phyloP scores from a whole-genome alignment of 768 basidiomycete genomes.

The Boletus edulis region DNA sequence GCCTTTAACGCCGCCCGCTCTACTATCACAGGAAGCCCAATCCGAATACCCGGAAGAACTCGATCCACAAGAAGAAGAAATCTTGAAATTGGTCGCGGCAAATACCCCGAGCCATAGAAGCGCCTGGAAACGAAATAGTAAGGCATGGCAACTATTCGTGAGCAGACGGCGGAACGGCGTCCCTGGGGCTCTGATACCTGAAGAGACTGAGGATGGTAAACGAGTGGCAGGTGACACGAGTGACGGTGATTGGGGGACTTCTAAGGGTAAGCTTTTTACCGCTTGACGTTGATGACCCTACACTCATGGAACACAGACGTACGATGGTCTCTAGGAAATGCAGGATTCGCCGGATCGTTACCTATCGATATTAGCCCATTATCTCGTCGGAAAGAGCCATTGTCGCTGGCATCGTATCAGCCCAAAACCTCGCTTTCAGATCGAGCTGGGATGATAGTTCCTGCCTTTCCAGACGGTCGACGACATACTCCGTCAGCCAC shows the following conservation, averaged over 20 bases:
- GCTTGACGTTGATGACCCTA: not conserved
- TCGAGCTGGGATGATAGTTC: constrained; percentile 33
- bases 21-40: not conserved
- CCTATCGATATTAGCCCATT: constrained; percentile 56
- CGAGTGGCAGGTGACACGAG: constrained; percentile 15
- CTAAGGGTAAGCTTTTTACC: constrained; percentile 21
- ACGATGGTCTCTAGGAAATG: constrained; percentile 28
- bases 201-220: constrained; percentile 34
- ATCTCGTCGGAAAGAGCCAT: constrained; percentile 33
- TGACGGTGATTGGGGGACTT: constrained; percentile 25
- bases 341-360: constrained; percentile 51
- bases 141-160: constrained; percentile 63
- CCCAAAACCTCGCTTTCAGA: constrained; percentile 46
- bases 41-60: constrained; percentile 24
- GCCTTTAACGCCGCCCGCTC: not conserved
- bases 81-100: constrained; percentile 65
- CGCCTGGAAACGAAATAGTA: constrained; percentile 64
- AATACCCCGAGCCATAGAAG: constrained; percentile 67
- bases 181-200: constrained; percentile 33
- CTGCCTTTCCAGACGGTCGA: constrained; percentile 19
- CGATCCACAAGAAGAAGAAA: constrained; percentile 48
- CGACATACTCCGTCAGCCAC: constrained; percentile 41
- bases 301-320: constrained; percentile 20
- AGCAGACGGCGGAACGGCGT: constrained; percentile 31
- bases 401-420: constrained; percentile 59